phyloP scores from a whole-genome alignment of 805 yeast species.

The Danielia reshetovae region DNA sequence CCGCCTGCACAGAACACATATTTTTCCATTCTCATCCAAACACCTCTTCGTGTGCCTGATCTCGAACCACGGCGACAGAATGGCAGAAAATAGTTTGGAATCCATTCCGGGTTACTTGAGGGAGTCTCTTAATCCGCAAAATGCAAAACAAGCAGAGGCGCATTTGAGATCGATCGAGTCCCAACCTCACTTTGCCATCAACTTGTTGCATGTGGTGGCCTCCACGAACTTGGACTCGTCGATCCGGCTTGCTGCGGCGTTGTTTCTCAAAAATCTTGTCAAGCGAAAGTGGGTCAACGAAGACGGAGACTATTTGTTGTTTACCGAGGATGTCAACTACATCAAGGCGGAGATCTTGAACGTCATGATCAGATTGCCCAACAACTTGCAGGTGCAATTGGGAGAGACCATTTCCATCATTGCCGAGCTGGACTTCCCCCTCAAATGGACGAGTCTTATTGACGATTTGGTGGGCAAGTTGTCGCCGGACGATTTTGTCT shows the following conservation, averaged over 20 bases:
- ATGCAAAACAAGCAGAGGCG: constrained; percentile 65
- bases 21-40: too few species aligned
- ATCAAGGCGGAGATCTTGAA: constrained; percentile 76
- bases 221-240: constrained; percentile 48
- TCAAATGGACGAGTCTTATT: constrained; percentile 74
- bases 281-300: constrained; percentile 88
- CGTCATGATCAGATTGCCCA: constrained; percentile 82
- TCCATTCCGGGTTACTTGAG: constrained; percentile 52
- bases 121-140: constrained; percentile 60
- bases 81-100: constrained; percentile 40
- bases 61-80: too few species aligned
- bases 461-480: constrained; percentile 70
- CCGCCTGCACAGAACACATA: too few species aligned
- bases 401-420: constrained; percentile 91
- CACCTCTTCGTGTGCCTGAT: too few species aligned
- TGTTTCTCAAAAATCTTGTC: constrained; percentile 85
- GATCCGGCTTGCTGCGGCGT: constrained; percentile 80
- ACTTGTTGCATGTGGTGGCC: constrained; percentile 74
- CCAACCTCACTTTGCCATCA: constrained; percentile 70
- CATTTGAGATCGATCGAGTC: constrained; percentile 59
- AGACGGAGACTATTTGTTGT: constrained; percentile 71
- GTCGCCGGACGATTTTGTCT: constrained; percentile 59
- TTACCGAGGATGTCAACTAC: constrained; percentile 55
- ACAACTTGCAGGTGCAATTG: constrained; percentile 80
- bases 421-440: constrained; percentile 96